Base-by-base conservation (phyloP, 345 rosid species). In the Murraya koenigii region DNA sequence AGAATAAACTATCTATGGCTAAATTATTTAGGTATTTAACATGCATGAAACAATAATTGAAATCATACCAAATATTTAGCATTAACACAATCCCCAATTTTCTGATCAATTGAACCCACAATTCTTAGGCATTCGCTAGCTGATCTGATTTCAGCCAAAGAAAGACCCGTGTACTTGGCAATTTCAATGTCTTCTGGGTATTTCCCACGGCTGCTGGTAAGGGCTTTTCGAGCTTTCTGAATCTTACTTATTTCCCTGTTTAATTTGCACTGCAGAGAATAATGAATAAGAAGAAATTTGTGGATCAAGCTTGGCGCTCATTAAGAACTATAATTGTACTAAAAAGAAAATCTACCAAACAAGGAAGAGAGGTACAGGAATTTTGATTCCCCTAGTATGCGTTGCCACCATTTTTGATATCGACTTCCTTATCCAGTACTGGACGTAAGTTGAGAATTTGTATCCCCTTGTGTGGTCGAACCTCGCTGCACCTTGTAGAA, bases 401-500 rank as follows among this genome's bases (percentile, higher is more conserved):
- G 60, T 89, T 44, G 89, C 69, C 55, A 91, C 95, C 85, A 84
- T 83, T 84, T 75, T 84, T 66, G 86, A 88, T 88, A 92, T 87
- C 6, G 93, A 89, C 77, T 91, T 92, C 73, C 91, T 86, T 77
- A 94, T 90, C 98, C 98, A 94, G 80, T 86, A 91, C 68, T 90
- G 97, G 44, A 91, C 93, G 85, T 94, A 94, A 30, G 98, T 94
- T 4, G 97, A 92, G 82, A 94, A 92, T 86, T 78, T 91, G 85
- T 82, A 88, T 76, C 98, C 98, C 82, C 91, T 92, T 30, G 92
- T 82, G 81, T 80, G 91, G 87, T 94, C 96, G 74, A 94, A 94
- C 82, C 92, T 88, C 74, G 89, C 92, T 62, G 97, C 95, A 49
- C 97, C 98, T 85, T 84, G 92, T 72, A 94, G 83, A 77, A 94